Evolutionary conservation across 2,329 filamentous ascomycete genomes (phyloP), one percentile per base, ranked within the genome.

Genomic region (Davidsoniella virescens): DNA sequence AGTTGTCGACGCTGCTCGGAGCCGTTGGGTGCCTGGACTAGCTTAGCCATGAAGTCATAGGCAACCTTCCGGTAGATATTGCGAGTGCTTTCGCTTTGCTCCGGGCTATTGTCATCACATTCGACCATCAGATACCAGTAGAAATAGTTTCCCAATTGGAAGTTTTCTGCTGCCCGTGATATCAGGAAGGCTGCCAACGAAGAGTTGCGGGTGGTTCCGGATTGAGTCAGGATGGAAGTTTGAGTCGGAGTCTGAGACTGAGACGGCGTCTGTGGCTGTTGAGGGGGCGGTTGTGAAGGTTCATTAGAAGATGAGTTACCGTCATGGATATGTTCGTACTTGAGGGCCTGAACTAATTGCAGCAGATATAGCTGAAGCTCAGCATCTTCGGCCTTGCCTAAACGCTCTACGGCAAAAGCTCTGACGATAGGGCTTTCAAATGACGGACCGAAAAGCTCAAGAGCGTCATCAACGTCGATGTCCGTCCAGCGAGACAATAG

Each of bases 41-140:
- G 70, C 63, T 92, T 85, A 5, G 77, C 71, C 87, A 96, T 94
- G 63, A 96, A 98, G 60, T 96, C 87, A 59, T 87, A 98, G 53
- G 92, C 88, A 7, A 98, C 85, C 58, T 90, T 87, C 25, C 85
- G 82, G 64, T 94, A 98, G 16, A 96, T 78, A 55, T 85, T 84
- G 43, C 85, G 82, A 60, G 90, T 83, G 51, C 81, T 78, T 4
- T 77, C 71, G 18, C 79, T 74, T 57, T 88, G 85, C 41, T 87
- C 82, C 3, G 79, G 78, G 56, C 83, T 87, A 53, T 73, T 70
- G 62, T 95, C 90, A 57, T 93, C 87, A 57, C 88, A 93, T 65
- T 98, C 93, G 1, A 98, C 92, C 80, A 95, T 95, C 2, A 98
- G 72, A 63, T 96, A 98, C 92, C 92, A 98, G 63, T 95, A 86